Percentiles rank a stretch among this genome's conserved stretches.
Evolutionary conservation across 495 filamentous ascomycete genomes (phyloP).

Genomic region (Penicillium soppii): DNA sequence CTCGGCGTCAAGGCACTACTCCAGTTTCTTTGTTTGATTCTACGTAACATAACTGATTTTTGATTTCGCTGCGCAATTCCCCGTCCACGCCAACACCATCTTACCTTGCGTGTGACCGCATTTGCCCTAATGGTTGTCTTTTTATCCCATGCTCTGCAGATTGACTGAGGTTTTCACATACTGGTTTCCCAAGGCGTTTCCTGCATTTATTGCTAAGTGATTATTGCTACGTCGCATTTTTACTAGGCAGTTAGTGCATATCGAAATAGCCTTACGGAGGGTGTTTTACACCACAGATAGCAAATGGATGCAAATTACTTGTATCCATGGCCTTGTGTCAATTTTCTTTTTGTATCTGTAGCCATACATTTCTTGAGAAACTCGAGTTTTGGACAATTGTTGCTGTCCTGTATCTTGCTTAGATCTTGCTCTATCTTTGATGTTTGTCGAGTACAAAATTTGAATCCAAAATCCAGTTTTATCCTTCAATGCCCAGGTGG

Average conservation of each 20-base stretch:
- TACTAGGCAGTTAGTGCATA: constrained; percentile 16
- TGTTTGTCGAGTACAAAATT: no score
- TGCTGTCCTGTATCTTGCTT: no score
- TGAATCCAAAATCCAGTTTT: no score
- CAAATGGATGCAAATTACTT: constrained; percentile 1
- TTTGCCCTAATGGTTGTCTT: constrained; percentile 19
- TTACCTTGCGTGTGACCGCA: not conserved
- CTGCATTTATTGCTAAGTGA: constrained; percentile 19
- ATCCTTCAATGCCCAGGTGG: no score
- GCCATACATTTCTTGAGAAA: not conserved
- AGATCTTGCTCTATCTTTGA: not conserved
- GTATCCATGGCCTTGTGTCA: not conserved
- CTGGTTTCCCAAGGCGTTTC: constrained; percentile 12
- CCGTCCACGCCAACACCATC: not conserved
- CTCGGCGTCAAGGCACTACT: constrained; percentile 20
- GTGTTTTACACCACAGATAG: not conserved
- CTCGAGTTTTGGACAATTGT: no score
- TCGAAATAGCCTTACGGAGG: constrained; percentile 17
- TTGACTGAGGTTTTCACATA: constrained; percentile 3
- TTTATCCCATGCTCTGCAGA: not conserved
- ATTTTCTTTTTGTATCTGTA: not conserved
- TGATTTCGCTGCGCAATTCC: constrained; percentile 8
- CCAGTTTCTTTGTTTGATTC: constrained; percentile 16
- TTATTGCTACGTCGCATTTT: constrained; percentile 10
- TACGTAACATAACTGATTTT: constrained; percentile 25